Conservation (phyloP, 352 stramenopile species). For the Blastocystis sp. region DNA sequence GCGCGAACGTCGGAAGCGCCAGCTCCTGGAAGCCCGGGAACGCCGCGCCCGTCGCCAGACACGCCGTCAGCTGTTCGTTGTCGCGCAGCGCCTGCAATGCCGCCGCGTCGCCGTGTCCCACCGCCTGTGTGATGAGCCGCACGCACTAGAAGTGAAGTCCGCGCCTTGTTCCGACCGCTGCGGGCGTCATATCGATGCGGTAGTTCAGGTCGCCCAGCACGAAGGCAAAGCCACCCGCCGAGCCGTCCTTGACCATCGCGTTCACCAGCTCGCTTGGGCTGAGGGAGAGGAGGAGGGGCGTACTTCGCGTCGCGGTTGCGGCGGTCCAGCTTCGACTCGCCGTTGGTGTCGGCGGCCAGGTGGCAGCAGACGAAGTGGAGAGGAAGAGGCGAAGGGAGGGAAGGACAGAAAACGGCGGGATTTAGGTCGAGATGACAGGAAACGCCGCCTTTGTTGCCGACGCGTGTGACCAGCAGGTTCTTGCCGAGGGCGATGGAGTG, state of each 20-base stretch:
- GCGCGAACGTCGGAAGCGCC: conserved; percentile 40
- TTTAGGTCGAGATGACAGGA: background rate
- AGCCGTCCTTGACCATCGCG: background rate
- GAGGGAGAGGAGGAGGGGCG: background rate
- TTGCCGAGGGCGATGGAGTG: conserved; percentile 63
- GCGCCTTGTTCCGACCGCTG: background rate
- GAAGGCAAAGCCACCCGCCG: conserved; percentile 15
- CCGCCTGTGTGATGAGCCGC: conserved; percentile 36
- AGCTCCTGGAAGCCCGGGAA: conserved; percentile 69
- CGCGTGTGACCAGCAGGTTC: conserved; percentile 66
- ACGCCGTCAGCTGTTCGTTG: conserved; percentile 59
- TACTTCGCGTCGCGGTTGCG: conserved; percentile 54
- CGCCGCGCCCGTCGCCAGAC: conserved; percentile 47
- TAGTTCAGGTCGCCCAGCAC: conserved; percentile 66
- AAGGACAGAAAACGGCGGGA: background rate
- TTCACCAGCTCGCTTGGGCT: conserved; percentile 1
- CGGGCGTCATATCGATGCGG: conserved; percentile 2
- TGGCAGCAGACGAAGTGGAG: conserved; percentile 61
- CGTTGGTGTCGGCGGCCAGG: conserved; percentile 48
- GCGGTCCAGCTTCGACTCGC: conserved; percentile 30
- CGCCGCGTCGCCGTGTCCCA: conserved; percentile 16
- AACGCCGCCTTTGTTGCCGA: conserved; percentile 42
- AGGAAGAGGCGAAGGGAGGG: background rate
- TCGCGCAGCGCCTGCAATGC: conserved; percentile 24
- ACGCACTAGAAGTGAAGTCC: conserved; percentile 5